Evolutionary conservation across 139 green algal genomes (phyloP), one percentile per base, ranked within the genome.

Genomic region (Picochlorum sp.): DNA sequence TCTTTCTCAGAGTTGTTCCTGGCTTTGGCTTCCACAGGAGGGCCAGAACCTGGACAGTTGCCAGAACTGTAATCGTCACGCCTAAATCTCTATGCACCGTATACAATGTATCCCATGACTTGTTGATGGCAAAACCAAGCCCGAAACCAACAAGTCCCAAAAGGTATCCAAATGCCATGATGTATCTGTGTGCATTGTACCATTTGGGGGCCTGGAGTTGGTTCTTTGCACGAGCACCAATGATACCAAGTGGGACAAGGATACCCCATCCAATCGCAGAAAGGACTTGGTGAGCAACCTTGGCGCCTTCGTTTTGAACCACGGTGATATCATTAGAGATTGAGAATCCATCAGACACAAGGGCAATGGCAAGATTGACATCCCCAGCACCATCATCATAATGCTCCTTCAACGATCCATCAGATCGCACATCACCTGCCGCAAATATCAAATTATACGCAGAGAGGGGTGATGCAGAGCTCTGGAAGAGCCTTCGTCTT

Each of bases 51-150:
- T 65, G 58, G 8, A 65, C n/a, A 23, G n/a, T 56, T 56, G 18
- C 58, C 20, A 65, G 23, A 54, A 65, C 44, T 16, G 23, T 54
- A 28, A 30, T 30, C 4, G 58, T 56, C 18, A 52, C 21, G 28
- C 58, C 58, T 9, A 65, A 18, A 52, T 55, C 58, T 65, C 58
- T 26, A 13, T 65, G 58, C 6, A 59, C 51, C 30, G n/a, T 34
- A 34, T 65, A 30, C 44, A 20, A 6, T 23, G 58, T 59, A 30
- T 65, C 23, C 58, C 58, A 62, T 44, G 16, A 28, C 18, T 20
- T 20, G 18, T 54, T n/a, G 56, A 54, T 28, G 0, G 56, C 23
- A 52, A 65, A 65, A 8, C 58, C 58, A 28, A 21, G 13, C 6
- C 18, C 56, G n/a, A 62, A 62, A 20, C 58, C 58, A 30, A 15